These are phyloP conservation scores for Rosa persica DNA, from an alignment of 306 rosid species.

Conservation along the genomic window DNA sequence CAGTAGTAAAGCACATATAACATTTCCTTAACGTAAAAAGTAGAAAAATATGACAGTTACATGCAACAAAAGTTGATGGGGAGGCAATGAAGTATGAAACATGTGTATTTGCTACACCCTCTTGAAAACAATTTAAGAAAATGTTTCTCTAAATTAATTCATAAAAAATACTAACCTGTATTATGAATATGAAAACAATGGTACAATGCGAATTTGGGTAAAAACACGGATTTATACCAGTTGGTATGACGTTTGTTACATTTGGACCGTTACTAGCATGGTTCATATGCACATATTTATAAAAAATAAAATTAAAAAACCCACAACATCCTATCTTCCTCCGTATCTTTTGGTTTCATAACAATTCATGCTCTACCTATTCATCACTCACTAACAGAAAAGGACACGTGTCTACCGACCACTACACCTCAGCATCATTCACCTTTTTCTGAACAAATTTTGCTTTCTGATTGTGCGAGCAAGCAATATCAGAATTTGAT, in stretches of 20 bases:
- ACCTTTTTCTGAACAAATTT: not conserved
- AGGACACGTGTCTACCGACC: constrained; percentile 7
- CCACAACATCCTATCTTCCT: not conserved
- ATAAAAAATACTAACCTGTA: not conserved
- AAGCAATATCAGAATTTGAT: not conserved
- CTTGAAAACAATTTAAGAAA: not conserved
- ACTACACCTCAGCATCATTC: constrained; percentile 2
- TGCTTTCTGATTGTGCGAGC: not conserved
- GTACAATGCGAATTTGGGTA: no score
- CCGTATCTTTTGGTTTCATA: not conserved
- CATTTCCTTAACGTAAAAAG: not conserved
- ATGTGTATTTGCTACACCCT: not conserved
- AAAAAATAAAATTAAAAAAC: not conserved
- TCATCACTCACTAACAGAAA: constrained; percentile 9
- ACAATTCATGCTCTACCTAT: not conserved
- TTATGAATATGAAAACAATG: not conserved
- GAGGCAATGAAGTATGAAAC: not conserved
- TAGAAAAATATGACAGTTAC: not conserved
- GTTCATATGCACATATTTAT: not conserved
- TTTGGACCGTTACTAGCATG: not conserved
- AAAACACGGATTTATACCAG: no score
- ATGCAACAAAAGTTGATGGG: not conserved
- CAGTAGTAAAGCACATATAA: not conserved
- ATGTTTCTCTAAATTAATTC: no score
- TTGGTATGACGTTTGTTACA: no score